These are phyloP conservation scores for Peziza echinospora DNA, from an alignment of 495 filamentous ascomycete species.

Conservation along the genomic window DNA sequence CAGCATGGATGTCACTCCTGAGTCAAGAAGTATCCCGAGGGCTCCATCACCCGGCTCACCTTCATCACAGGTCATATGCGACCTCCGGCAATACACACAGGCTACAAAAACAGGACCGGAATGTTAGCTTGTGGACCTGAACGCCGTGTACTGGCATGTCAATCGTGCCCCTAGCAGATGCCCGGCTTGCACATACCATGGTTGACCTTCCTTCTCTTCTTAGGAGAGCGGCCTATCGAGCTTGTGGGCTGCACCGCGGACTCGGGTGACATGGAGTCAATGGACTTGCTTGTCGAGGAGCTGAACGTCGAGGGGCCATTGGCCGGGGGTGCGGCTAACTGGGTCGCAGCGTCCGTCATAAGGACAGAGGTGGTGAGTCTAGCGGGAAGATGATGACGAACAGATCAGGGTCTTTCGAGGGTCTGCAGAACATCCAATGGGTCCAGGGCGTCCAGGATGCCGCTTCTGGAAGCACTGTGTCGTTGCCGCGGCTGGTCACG, in stretches of 20 bases:
- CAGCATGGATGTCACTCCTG: no score
- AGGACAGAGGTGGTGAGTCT: conserved; percentile 11
- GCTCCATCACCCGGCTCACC: conserved; percentile 48
- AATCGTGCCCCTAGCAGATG: background rate
- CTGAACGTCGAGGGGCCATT: background rate
- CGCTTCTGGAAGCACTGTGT: background rate
- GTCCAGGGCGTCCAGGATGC: background rate
- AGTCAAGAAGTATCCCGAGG: background rate
- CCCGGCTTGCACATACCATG: conserved; percentile 47
- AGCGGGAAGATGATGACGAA: conserved; percentile 3
- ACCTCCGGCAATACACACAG: conserved; percentile 97
- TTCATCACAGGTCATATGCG: conserved; percentile 99
- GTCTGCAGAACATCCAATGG: background rate
- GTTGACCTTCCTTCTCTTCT: conserved; percentile 98
- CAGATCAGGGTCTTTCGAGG: conserved; percentile 16
- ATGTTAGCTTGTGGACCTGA: conserved; percentile 18
- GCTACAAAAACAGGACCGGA: conserved; percentile 36
- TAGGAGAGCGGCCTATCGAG: conserved; percentile 35
- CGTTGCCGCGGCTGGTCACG: no score
- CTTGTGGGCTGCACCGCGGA: background rate
- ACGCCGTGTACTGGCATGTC: conserved; percentile 16
- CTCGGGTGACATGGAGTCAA: conserved; percentile 10
- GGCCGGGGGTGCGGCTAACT: conserved; percentile 27
- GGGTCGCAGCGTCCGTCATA: conserved; percentile 29
- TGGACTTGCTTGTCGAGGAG: background rate